A percentile compares a stretch with the other conserved stretches of the same genome.
These are phyloP conservation scores for Taphrina pruni DNA, from an alignment of 1,139 yeast genomes.

Conservation along the genomic window DNA sequence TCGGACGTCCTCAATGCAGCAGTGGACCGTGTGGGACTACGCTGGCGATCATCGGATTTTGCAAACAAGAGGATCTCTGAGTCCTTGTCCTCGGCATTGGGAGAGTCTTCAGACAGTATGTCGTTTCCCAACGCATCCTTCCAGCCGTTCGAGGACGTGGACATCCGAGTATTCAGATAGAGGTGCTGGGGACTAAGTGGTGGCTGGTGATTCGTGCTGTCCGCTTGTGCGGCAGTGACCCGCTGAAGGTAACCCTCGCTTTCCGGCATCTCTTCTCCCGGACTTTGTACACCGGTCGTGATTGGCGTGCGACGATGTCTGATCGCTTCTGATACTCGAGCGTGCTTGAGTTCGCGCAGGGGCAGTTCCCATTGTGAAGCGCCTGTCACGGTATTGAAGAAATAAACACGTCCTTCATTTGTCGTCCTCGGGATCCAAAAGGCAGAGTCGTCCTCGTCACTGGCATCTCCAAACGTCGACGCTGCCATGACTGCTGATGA, in stretches of 20 bases:
- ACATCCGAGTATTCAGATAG: background rate
- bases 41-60: slow-evolving; percentile 7
- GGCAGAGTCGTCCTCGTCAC: slow-evolving; percentile 75
- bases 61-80: slow-evolving; percentile 35
- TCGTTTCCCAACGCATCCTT: slow-evolving; percentile 13
- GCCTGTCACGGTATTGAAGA: slow-evolving; percentile 67
- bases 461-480: background rate
- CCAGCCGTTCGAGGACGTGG: slow-evolving; percentile 14
- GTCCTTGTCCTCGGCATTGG: slow-evolving; percentile 19
- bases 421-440: slow-evolving; percentile 51
- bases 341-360: background rate
- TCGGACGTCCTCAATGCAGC: background rate
- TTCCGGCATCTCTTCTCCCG: background rate
- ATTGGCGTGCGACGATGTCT: slow-evolving; percentile 7
- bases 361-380: slow-evolving; percentile 87
- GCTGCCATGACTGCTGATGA: background rate
- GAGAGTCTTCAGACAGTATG: slow-evolving; percentile 8
- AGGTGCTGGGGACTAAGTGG: background rate
- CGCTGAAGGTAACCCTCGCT: background rate
- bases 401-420: slow-evolving; percentile 72
- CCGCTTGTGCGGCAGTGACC: background rate
- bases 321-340: slow-evolving; percentile 8
- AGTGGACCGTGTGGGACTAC: background rate
- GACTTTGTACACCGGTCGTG: slow-evolving; percentile 7
- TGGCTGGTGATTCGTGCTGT: slow-evolving; percentile 7